Percentiles rank a stretch among this genome's conserved stretches.
These are phyloP conservation scores for Beauveria sp. DNA, from an alignment of 2,329 filamentous ascomycete genomes.

Conservation along the genomic window DNA sequence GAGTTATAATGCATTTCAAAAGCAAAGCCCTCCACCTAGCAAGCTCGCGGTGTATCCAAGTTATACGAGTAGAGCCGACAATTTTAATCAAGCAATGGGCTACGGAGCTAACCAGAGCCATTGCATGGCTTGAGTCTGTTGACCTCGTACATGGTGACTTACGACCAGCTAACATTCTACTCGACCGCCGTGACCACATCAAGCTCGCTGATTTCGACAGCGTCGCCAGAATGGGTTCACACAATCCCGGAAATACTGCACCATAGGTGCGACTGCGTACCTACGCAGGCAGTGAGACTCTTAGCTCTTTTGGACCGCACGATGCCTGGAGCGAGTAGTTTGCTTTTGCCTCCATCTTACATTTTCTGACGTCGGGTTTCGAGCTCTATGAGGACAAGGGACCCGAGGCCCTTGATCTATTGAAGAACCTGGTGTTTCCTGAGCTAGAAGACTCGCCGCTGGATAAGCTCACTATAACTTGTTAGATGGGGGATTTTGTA, in stretches of 20 bases:
- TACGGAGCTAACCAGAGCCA: not conserved
- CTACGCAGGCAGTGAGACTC: not conserved
- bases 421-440: not conserved
- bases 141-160: constrained; percentile 13
- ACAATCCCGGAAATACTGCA: not conserved
- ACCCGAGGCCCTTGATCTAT: not conserved
- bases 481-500: not conserved
- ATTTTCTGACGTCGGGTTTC: constrained; percentile 1
- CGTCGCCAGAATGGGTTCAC: constrained; percentile 1
- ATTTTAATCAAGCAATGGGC: constrained; percentile 5
- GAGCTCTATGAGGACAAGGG: constrained; percentile 6
- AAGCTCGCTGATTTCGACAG: constrained; percentile 14
- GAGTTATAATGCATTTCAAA: no score
- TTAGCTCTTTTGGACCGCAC: not conserved
- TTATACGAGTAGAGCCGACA: not conserved
- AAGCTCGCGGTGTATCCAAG: not conserved
- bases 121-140: constrained; percentile 11
- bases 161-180: constrained; percentile 12
- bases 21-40: no score
- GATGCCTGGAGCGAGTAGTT: constrained; percentile 1
- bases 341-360: constrained; percentile 9
- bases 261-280: constrained; percentile 10
- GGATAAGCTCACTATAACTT: not conserved
- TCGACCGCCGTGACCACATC: constrained; percentile 11
- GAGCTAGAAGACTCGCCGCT: not conserved